Percentiles rank a stretch among this genome's conserved stretches.
These are phyloP conservation scores for Astraeus odoratus DNA, from an alignment of 768 basidiomycete genomes.

Conservation along the genomic window DNA sequence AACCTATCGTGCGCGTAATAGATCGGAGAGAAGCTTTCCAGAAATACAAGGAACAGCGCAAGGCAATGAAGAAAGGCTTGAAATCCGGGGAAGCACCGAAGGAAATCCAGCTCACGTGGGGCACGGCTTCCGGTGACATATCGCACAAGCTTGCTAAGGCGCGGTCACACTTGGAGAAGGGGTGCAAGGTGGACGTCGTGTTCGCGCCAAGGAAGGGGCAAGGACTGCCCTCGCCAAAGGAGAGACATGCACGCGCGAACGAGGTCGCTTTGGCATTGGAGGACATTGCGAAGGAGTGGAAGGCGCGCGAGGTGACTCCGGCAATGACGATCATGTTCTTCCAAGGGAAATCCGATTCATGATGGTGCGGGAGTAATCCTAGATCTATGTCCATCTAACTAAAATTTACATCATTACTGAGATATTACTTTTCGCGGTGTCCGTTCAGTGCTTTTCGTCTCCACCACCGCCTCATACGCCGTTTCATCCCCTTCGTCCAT, in stretches of 20 bases:
- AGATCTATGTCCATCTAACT: conserved; percentile 12
- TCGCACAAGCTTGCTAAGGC: conserved; percentile 60
- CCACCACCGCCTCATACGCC: conserved; percentile 13
- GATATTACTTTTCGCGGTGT: conserved; percentile 17
- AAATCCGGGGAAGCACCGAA: conserved; percentile 36
- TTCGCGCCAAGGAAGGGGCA: conserved; percentile 45
- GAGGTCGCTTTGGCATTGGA: conserved; percentile 35
- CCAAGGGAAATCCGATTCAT: conserved; percentile 25
- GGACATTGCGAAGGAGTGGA: conserved; percentile 52
- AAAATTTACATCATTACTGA: conserved; percentile 18
- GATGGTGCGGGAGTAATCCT: conserved; percentile 6
- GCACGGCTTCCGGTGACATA: conserved; percentile 49
- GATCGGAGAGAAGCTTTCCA: conserved; percentile 37
- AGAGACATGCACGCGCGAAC: conserved; percentile 40
- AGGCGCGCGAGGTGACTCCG: conserved; percentile 32
- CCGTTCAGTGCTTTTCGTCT: conserved; percentile 7
- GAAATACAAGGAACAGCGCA: conserved; percentile 31
- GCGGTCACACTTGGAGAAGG: conserved; percentile 51
- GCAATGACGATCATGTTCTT: conserved; percentile 38
- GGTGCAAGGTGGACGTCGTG: conserved; percentile 48
- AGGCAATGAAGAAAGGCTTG: conserved; percentile 26
- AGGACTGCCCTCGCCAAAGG: conserved; percentile 26
- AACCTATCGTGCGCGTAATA: conserved; percentile 56
- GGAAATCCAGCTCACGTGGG: conserved; percentile 72
- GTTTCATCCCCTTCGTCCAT: conserved; percentile 17